Percentiles rank a stretch among this genome's conserved stretches.
These are phyloP conservation scores for Actinidia chinensis DNA, from an alignment of 179 eudicot genomes.

Conservation along the genomic window DNA sequence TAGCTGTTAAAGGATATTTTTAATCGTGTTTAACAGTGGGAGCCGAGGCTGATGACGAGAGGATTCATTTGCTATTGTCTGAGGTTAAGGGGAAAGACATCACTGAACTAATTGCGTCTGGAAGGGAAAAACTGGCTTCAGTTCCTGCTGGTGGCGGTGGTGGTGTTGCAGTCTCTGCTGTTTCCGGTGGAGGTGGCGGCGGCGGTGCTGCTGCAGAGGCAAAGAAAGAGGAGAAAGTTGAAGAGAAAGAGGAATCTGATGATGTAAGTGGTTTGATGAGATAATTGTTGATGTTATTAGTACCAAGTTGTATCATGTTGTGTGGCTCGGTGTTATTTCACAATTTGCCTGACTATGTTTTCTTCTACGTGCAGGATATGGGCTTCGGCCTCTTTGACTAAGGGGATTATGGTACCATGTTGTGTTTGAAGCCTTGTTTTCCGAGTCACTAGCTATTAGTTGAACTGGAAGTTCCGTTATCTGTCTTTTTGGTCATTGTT, in stretches of 20 bases:
- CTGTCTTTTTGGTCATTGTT: too few species aligned
- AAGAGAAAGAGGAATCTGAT: constrained; percentile 31
- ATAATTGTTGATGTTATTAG: neutral
- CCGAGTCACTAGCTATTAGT: too few species aligned
- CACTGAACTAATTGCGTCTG: constrained; percentile 28
- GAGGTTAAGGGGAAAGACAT: constrained; percentile 30
- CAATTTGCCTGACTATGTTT: neutral
- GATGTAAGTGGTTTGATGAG: constrained; percentile 15
- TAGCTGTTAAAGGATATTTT: neutral
- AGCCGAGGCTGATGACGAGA: constrained; percentile 25
- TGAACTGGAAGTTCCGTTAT: too few species aligned
- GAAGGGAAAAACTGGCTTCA: constrained; percentile 34
- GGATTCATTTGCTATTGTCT: constrained; percentile 26
- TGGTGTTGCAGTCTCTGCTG: constrained; percentile 21
- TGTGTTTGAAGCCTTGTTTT: neutral
- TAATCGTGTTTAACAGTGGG: constrained; percentile 19
- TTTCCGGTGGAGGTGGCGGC: constrained; percentile 14
- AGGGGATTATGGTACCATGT: neutral
- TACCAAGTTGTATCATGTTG: neutral
- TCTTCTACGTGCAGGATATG: constrained; percentile 12
- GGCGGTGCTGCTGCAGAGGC: constrained; percentile 26
- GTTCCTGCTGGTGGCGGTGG: constrained; percentile 28
- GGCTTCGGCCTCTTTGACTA: constrained; percentile 21
- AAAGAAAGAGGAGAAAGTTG: constrained; percentile 33
- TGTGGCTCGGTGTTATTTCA: neutral